Evolutionary conservation across 768 basidiomycete genomes (phyloP).

Genomic region (Mycena venus): DNA sequence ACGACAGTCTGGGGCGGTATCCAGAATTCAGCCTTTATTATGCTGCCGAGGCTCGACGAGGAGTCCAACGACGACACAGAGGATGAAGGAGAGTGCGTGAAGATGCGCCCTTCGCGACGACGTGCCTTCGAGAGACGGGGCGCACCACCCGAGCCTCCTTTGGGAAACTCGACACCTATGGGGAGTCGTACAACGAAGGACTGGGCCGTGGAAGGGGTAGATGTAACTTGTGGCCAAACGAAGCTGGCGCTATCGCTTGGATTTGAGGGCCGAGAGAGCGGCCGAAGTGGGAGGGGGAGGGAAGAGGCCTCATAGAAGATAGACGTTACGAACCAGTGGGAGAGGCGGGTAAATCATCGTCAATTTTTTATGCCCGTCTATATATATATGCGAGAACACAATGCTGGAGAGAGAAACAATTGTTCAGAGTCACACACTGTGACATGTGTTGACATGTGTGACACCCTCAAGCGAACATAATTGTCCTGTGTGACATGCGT

Average conservation of each 20-base stretch:
- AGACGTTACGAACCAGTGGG: background rate
- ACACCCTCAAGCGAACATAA: too few species aligned
- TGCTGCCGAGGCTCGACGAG: slow-evolving; percentile 12
- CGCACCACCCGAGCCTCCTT: background rate
- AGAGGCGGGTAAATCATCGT: background rate
- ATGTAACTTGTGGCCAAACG: background rate
- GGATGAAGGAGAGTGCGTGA: slow-evolving; percentile 34
- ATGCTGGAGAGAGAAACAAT: background rate
- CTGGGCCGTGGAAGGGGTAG: slow-evolving; percentile 7
- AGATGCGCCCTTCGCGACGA: slow-evolving; percentile 38
- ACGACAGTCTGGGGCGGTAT: background rate
- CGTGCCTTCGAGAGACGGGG: slow-evolving; percentile 33
- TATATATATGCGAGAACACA: slow-evolving; percentile 10
- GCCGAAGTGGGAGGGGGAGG: slow-evolving; percentile 25
- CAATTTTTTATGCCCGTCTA: background rate
- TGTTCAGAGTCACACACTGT: background rate
- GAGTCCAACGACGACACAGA: slow-evolving; percentile 37
- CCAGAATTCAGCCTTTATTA: slow-evolving; percentile 25
- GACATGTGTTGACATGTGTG: too few species aligned
- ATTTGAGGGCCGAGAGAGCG: background rate
- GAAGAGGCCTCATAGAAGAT: slow-evolving; percentile 15
- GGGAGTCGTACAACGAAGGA: slow-evolving; percentile 20
- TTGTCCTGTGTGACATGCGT: too few species aligned
- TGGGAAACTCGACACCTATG: slow-evolving; percentile 11
- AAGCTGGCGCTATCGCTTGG: background rate